phyloP scores from a whole-genome alignment of 257 asterid genomes.

The Dorcoceras hygrometricum region DNA sequence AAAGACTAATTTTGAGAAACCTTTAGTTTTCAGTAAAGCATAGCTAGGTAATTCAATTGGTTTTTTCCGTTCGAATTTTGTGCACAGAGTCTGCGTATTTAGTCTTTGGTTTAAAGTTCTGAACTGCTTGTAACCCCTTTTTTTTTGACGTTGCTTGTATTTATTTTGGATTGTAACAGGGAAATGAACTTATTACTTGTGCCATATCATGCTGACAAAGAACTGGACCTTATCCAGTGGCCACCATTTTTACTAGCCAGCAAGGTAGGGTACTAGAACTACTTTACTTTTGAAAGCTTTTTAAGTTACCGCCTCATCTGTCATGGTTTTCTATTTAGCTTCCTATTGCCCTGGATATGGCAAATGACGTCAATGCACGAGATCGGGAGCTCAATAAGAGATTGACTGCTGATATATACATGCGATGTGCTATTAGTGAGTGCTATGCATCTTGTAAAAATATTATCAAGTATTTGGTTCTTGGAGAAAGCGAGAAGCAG shows the following conservation, averaged over 20 bases:
- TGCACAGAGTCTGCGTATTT: background rate
- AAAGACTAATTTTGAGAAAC: background rate
- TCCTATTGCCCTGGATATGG: constrained; percentile 98
- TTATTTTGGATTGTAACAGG: constrained; percentile 35
- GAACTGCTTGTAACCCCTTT: background rate
- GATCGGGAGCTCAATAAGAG: constrained; percentile 91
- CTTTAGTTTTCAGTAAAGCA: background rate
- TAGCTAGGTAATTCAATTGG: background rate
- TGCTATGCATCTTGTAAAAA: constrained; percentile 88
- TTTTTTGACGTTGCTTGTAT: background rate
- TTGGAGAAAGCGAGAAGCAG: constrained; percentile 74
- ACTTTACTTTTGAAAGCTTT: constrained; percentile 23
- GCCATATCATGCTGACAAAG: constrained; percentile 92
- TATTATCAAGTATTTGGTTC: constrained; percentile 69
- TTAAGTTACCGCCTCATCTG: background rate
- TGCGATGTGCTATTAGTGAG: constrained; percentile 88
- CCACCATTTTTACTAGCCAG: constrained; percentile 98
- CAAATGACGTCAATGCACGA: constrained; percentile 84
- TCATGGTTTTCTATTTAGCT: constrained; percentile 47
- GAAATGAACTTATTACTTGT: constrained; percentile 89
- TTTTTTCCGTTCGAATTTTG: background rate
- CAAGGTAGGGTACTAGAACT: constrained; percentile 55
- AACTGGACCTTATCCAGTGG: constrained; percentile 91
- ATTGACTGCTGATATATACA: constrained; percentile 63
- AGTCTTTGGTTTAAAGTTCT: background rate